Conservation (phyloP, 495 filamentous ascomycete species). For the Penicillium chermesinum region DNA sequence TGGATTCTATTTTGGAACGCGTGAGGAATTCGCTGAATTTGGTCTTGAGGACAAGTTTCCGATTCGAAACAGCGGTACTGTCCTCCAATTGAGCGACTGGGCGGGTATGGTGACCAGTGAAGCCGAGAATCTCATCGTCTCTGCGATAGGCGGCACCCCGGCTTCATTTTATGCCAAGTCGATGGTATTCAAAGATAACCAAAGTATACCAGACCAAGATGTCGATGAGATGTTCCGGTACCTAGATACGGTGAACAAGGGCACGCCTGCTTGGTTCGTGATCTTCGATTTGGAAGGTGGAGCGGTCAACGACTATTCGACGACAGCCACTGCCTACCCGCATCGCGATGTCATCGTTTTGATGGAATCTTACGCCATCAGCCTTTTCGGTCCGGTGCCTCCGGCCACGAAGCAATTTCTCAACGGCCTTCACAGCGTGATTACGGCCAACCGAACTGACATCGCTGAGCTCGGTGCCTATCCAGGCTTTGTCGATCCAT, state of each 20-base stretch:
- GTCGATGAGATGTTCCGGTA: slow-evolving; percentile 40
- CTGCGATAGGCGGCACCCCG: slow-evolving; percentile 28
- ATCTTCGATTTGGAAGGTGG: slow-evolving; percentile 43
- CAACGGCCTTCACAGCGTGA: slow-evolving; percentile 39
- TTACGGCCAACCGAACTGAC: slow-evolving; percentile 20
- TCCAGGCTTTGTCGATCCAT: slow-evolving; percentile 68
- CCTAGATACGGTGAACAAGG: slow-evolving; percentile 42
- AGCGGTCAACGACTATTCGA: slow-evolving; percentile 34
- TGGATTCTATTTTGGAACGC: slow-evolving; percentile 39
- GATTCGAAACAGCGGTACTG: slow-evolving; percentile 15
- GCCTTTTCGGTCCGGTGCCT: slow-evolving; percentile 35
- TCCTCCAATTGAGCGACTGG: slow-evolving; percentile 51
- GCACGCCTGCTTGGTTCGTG: slow-evolving; percentile 38
- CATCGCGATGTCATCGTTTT: slow-evolving; percentile 45
- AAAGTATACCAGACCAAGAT: slow-evolving; percentile 28
- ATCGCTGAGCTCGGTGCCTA: slow-evolving; percentile 43
- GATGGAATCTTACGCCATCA: slow-evolving; percentile 41
- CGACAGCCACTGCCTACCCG: slow-evolving; percentile 38
- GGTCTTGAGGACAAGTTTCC: slow-evolving; percentile 31
- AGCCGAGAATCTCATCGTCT: slow-evolving; percentile 39
- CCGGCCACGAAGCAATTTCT: slow-evolving; percentile 34
- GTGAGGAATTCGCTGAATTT: slow-evolving; percentile 34
- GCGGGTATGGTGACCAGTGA: slow-evolving; percentile 45
- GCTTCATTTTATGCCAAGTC: slow-evolving; percentile 43
- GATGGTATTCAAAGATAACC: slow-evolving; percentile 44